Conservation (phyloP, 2,329 filamentous ascomycete species). For the Lizonia empirigonia region DNA sequence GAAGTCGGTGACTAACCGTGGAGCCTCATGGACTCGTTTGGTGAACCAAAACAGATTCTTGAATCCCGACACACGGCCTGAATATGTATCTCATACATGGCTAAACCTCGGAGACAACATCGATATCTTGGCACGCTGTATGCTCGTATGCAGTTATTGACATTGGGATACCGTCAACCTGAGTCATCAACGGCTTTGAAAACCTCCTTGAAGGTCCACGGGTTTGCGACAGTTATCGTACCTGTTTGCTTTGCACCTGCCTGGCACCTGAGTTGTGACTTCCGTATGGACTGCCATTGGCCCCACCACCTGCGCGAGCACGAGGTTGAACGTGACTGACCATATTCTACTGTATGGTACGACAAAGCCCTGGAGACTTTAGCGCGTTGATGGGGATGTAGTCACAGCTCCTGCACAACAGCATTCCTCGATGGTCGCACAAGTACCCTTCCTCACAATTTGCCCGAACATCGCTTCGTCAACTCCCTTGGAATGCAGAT, state of each 20-base stretch:
- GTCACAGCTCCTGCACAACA: constrained; percentile 1
- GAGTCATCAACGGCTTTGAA: background rate
- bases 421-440: constrained; percentile 14
- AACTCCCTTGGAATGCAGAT: constrained; percentile 14
- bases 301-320: constrained; percentile 1
- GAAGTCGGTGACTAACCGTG: too few relatives aligned
- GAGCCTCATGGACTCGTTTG: background rate
- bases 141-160: background rate
- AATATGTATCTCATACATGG: background rate
- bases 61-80: too few relatives aligned
- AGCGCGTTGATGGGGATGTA: background rate
- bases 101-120: background rate
- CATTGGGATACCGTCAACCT: background rate
- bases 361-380: background rate
- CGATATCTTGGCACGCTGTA: background rate
- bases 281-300: background rate
- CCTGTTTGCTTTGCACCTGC: background rate
- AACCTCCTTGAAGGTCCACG: background rate
- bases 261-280: background rate
- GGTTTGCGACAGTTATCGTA: too few relatives aligned
- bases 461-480: constrained; percentile 4
- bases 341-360: background rate
- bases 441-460: constrained; percentile 6
- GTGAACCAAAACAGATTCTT: background rate
- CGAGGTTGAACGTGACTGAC: constrained; percentile 6